Evolutionary conservation across 2,329 filamentous ascomycete genomes (phyloP).

Genomic region (Chrysoporthe deuterocubensis): DNA sequence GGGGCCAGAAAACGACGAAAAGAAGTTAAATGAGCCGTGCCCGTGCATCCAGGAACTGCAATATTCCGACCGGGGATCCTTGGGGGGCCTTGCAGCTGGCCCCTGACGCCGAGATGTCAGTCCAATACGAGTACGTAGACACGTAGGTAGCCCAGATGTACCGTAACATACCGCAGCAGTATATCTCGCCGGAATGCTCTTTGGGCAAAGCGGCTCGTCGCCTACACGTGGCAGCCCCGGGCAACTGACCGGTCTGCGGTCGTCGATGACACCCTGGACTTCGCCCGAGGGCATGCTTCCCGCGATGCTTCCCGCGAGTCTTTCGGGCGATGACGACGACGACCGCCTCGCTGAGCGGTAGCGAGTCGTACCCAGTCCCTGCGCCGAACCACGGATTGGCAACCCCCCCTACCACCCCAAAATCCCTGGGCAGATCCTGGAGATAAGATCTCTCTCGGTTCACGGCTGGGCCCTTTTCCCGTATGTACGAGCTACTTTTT

Average conservation of each 20-base stretch:
- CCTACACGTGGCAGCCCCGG: slow-evolving; percentile 8
- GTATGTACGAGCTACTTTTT: slow-evolving; percentile 3
- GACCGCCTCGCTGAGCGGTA: not conserved
- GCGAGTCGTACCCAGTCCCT: not conserved
- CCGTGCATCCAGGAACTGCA: slow-evolving; percentile 15
- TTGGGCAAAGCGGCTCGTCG: slow-evolving; percentile 11
- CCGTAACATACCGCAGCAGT: not conserved
- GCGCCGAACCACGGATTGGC: too few relatives aligned
- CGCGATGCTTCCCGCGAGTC: not conserved
- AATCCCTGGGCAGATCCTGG: slow-evolving; percentile 7
- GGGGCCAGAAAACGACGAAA: not conserved
- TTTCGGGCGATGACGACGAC: not conserved
- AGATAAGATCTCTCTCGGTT: not conserved
- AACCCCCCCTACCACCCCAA: too few relatives aligned
- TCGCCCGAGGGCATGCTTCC: not conserved
- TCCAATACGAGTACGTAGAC: not conserved
- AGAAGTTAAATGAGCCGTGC: slow-evolving; percentile 22
- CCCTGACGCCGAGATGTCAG: not conserved
- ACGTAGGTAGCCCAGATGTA: not conserved
- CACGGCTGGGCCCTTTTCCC: not conserved
- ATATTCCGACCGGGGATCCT: not conserved
- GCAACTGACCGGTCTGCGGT: not conserved
- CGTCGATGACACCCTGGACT: not conserved
- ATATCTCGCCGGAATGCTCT: not conserved
- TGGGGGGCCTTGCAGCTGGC: not conserved